A percentile compares a stretch with the other conserved stretches of the same genome.
phyloP scores from a whole-genome alignment of 768 basidiomycete species.

The Russula lepida region DNA sequence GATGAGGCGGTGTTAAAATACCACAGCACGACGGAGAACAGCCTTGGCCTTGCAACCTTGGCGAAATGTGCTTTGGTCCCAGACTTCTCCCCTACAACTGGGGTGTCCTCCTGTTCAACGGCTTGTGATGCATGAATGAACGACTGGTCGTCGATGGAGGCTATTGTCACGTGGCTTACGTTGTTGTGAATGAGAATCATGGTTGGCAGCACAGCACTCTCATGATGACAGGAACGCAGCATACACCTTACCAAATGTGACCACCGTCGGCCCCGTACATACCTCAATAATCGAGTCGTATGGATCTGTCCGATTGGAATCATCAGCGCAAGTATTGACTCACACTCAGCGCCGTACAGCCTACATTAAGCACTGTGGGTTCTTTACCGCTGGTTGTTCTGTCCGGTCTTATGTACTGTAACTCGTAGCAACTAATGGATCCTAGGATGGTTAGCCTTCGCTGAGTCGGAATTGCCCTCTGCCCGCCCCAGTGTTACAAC shows the following conservation, averaged over 20 bases:
- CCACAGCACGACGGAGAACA: conserved; percentile 7
- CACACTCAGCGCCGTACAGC: conserved; percentile 13
- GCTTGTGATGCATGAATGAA: neutral
- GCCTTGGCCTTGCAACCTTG: neutral
- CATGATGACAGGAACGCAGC: neutral
- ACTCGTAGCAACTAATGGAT: neutral
- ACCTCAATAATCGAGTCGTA: neutral
- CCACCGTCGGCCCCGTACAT: neutral
- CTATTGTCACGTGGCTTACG: neutral
- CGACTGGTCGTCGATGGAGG: neutral
- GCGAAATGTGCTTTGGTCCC: neutral
- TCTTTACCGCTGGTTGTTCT: conserved; percentile 10
- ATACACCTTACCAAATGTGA: neutral
- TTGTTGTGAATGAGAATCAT: neutral
- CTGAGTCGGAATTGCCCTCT: neutral
- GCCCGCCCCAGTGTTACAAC: neutral
- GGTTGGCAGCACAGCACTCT: neutral
- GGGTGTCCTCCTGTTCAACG: neutral
- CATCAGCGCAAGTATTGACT: neutral
- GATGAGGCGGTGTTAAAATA: conserved; percentile 6
- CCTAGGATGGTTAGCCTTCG: conserved; percentile 5
- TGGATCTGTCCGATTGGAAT: neutral
- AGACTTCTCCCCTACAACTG: neutral
- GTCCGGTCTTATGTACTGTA: conserved; percentile 6
- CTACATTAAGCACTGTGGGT: conserved; percentile 8